Percentiles rank a stretch among this genome's conserved stretches.
Conservation (phyloP, 2,329 filamentous ascomycete genomes). For the Penicillium frequentans region DNA sequence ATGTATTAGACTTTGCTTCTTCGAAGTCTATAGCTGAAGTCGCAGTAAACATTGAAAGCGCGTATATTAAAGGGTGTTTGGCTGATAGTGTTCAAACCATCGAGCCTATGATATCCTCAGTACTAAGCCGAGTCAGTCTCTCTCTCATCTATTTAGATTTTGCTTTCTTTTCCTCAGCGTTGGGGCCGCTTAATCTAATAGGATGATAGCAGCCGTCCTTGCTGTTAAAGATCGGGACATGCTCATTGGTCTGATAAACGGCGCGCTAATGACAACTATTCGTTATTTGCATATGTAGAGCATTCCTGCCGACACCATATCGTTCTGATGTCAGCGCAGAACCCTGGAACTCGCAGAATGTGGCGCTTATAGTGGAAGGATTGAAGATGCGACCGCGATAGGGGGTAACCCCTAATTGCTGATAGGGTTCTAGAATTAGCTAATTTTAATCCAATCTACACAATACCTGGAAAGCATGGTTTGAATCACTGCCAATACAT, state of each 20-base stretch:
- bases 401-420: not conserved
- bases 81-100: not conserved
- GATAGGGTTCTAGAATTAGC: not conserved
- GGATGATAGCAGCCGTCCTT: not conserved
- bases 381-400: not conserved
- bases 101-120: not conserved
- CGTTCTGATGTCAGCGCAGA: not conserved
- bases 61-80: not conserved
- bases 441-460: not conserved
- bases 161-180: not conserved
- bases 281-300: not conserved
- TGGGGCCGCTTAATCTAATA: not conserved
- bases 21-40: not conserved
- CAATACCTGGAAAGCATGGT: not conserved
- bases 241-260: not conserved
- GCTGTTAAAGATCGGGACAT: not conserved
- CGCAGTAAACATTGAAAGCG: not conserved
- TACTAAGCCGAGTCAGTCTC: not conserved
- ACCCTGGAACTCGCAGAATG: not conserved
- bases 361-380: not conserved
- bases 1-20: not conserved
- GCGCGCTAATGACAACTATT: not conserved
- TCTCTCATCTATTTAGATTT: not conserved
- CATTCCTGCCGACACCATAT: too few species aligned
- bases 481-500: not conserved